Conservation (phyloP, 2,329 filamentous ascomycete species). For the Huntiella savannae region DNA sequence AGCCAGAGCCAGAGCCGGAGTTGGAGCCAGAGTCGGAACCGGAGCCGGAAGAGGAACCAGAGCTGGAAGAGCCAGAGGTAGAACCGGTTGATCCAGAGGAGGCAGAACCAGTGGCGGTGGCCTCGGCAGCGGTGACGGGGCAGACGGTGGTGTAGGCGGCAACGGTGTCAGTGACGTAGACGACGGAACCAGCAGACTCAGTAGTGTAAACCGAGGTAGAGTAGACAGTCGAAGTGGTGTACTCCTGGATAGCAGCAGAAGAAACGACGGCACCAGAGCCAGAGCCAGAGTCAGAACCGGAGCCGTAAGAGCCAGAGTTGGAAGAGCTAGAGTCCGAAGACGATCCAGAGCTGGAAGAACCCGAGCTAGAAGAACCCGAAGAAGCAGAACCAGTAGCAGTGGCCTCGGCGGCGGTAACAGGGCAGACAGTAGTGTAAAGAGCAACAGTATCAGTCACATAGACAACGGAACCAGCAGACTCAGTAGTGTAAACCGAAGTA, state of each 20-base stretch:
- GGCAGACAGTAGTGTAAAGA: constrained; percentile 26
- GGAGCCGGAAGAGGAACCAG: constrained; percentile 13
- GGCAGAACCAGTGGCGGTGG: background rate
- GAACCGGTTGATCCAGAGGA: background rate
- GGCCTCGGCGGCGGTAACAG: constrained; percentile 20
- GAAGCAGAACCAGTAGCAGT: background rate
- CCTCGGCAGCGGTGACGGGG: constrained; percentile 23
- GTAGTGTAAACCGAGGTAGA: constrained; percentile 1
- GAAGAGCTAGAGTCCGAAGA: background rate
- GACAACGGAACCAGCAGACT: constrained; percentile 17
- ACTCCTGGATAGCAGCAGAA: background rate
- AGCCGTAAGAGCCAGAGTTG: background rate
- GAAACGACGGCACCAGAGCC: background rate
- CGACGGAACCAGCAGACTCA: constrained; percentile 17
- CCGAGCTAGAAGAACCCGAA: background rate
- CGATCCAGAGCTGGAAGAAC: background rate
- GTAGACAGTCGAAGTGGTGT: constrained; percentile 6
- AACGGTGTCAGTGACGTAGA: constrained; percentile 22
- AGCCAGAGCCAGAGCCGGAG: constrained; percentile 15
- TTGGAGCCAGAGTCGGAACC: background rate
- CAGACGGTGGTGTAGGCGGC: constrained; percentile 25
- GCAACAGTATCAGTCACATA: constrained; percentile 22
- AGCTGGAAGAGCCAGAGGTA: constrained; percentile 12
- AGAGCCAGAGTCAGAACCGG: background rate
- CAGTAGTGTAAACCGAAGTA: constrained; percentile 1